These are phyloP conservation scores for Solanum hybrid DNA, from an alignment of 305 asterid species.

Conservation along the genomic window DNA sequence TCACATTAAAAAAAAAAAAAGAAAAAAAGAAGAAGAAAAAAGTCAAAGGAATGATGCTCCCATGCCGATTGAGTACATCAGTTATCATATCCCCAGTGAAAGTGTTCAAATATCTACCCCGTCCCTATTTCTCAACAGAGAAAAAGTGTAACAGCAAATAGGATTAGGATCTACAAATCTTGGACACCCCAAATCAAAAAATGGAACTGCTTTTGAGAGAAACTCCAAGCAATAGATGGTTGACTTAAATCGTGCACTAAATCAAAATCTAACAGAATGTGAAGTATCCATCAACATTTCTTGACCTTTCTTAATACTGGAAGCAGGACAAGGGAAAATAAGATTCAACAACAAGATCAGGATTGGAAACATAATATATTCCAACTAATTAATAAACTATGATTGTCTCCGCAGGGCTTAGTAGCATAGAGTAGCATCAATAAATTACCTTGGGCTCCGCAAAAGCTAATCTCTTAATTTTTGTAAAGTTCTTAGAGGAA, in stretches of 20 bases:
- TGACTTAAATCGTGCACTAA: not conserved
- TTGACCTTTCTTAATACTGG: not conserved
- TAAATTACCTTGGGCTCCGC: conserved; percentile 75
- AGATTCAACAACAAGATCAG: not conserved
- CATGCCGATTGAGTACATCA: not conserved
- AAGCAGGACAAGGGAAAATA: not conserved
- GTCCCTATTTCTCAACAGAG: not conserved
- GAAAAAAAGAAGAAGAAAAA: not conserved
- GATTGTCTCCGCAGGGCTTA: not conserved
- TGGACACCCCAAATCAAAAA: not conserved
- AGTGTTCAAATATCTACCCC: not conserved
- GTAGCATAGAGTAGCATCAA: not conserved
- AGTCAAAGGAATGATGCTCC: not conserved
- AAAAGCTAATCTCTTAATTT: conserved; percentile 84
- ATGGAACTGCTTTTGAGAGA: not conserved
- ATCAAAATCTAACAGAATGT: not conserved
- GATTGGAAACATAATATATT: not conserved
- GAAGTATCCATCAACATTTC: not conserved
- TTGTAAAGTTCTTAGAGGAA: conserved; percentile 89
- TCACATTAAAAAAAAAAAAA: not conserved
- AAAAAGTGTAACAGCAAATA: not conserved
- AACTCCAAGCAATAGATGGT: not conserved
- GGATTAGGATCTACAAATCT: not conserved
- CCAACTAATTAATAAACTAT: not conserved
- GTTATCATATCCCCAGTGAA: not conserved